Evolutionary conservation across 129 eudicot species (phyloP), one percentile per base, ranked within the genome.

Genomic region (Smallanthus sonchifolius): DNA sequence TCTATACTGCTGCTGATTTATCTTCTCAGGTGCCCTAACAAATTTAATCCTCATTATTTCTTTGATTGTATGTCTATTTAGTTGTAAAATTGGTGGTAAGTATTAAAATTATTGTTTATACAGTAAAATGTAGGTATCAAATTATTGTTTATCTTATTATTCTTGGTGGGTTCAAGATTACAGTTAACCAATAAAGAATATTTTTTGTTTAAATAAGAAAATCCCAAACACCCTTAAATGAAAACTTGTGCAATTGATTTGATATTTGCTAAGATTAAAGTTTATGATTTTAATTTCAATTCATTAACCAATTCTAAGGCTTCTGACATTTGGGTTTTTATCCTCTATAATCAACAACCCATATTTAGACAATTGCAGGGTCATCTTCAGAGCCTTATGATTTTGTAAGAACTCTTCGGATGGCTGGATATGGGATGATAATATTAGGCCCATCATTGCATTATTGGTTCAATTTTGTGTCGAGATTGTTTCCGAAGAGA

Each of bases 361-460:
- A 7, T 19, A 36, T 72, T 60, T 55, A 90, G 98, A 83, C 82
- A 61, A 81, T 93, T 54, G 71, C 86, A 11, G 56, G 59, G 59
- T 72, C 83, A 63, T 84, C 90, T 34, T 76, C 82, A 62, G 92
- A 81, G 67, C n/a, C 87, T 42, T 94, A 88, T 77, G 99, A 94
- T 78, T 28, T 66, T 47, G 48, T 83, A 45, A 74, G 97, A 72
- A 90, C 93, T 39, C 10, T 81, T 76, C 91, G 97, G 13, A 88
- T 94, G 99, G 94, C 87, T 69, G 97, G 97, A 54, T 94, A 86
- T 28, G 99, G 99, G 17, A 19, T 88, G 89, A 32, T 94, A 57
- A 44, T 91, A 24, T 56, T 91, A 67, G 99, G 97, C 20, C 96
- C 99, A 39, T 51, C 92, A 3, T 35, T 88, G 72, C 97, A 91